These are phyloP conservation scores for Albugo laibachii DNA, from an alignment of 352 stramenopile genomes.

Conservation along the genomic window DNA sequence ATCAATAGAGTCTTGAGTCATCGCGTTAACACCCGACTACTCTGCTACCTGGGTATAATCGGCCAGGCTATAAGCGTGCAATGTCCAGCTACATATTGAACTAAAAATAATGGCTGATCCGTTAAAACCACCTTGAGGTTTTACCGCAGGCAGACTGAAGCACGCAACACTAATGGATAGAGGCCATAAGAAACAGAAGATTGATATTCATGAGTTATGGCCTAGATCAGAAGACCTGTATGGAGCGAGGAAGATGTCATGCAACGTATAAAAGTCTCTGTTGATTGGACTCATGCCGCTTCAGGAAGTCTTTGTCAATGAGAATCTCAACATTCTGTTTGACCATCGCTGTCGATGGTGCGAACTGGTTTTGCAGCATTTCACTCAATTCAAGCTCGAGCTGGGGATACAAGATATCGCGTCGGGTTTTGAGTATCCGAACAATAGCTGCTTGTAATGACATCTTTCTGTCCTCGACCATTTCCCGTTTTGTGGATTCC, in stretches of 20 bases:
- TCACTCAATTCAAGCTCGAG: constrained; percentile 39
- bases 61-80: too few species aligned
- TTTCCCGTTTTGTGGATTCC: constrained; percentile 32
- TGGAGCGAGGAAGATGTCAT: constrained; percentile 2
- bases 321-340: constrained; percentile 72
- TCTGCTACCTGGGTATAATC: too few species aligned
- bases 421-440: constrained; percentile 60
- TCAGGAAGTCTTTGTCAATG: constrained; percentile 69
- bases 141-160: too few species aligned
- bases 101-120: too few species aligned
- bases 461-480: constrained; percentile 80
- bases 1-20: too few species aligned
- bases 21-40: too few species aligned
- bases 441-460: constrained; percentile 67
- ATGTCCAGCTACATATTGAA: too few species aligned
- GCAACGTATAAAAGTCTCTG: constrained; percentile 50
- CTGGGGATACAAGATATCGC: constrained; percentile 43
- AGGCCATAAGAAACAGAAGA: too few species aligned
- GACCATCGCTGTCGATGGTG: constrained; percentile 27
- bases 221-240: too few species aligned
- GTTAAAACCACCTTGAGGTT: too few species aligned
- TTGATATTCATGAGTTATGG: too few species aligned
- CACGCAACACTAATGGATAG: too few species aligned
- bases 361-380: constrained; percentile 61
- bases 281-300: constrained; percentile 35